phyloP scores from a whole-genome alignment of 208 protist genomes.

The Sergeia podlipaevii region DNA sequence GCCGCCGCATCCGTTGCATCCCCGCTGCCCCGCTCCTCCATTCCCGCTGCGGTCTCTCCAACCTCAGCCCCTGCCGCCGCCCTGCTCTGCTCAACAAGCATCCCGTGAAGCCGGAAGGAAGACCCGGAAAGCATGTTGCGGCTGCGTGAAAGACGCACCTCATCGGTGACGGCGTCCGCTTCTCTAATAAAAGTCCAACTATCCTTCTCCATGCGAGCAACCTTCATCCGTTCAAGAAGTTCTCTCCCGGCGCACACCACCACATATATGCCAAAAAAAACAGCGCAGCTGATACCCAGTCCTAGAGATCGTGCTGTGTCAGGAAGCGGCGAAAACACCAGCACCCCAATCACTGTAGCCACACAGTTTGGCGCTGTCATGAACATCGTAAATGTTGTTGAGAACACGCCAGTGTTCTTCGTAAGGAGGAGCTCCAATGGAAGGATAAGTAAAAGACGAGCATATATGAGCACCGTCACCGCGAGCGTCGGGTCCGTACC shows the following conservation, averaged over 20 bases:
- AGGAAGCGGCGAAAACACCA: conserved; percentile 27
- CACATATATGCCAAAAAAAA: conserved; percentile 36
- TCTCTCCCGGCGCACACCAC: conserved; percentile 30
- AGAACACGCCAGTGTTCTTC: conserved; percentile 51
- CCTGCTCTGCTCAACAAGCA: neutral
- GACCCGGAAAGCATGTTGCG: conserved; percentile 27
- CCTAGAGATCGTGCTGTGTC: conserved; percentile 20
- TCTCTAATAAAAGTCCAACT: conserved; percentile 33
- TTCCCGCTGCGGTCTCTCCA: neutral
- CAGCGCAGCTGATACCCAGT: conserved; percentile 38
- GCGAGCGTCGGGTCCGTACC: conserved; percentile 30
- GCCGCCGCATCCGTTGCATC: conserved; percentile 23
- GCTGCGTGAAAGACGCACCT: conserved; percentile 31
- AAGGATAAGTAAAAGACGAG: conserved; percentile 50
- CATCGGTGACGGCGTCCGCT: conserved; percentile 34
- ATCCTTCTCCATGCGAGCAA: conserved; percentile 26
- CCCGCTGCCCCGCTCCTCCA: conserved; percentile 28
- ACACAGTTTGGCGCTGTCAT: conserved; percentile 52
- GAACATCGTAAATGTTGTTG: conserved; percentile 40
- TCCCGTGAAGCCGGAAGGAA: conserved; percentile 29
- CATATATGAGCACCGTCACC: conserved; percentile 55
- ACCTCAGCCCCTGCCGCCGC: neutral
- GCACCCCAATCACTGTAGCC: conserved; percentile 37
- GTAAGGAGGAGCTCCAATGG: conserved; percentile 44
- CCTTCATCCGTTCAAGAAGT: conserved; percentile 26